Base-by-base conservation (phyloP, 1,139 yeast species). In the Taphrina populina region DNA sequence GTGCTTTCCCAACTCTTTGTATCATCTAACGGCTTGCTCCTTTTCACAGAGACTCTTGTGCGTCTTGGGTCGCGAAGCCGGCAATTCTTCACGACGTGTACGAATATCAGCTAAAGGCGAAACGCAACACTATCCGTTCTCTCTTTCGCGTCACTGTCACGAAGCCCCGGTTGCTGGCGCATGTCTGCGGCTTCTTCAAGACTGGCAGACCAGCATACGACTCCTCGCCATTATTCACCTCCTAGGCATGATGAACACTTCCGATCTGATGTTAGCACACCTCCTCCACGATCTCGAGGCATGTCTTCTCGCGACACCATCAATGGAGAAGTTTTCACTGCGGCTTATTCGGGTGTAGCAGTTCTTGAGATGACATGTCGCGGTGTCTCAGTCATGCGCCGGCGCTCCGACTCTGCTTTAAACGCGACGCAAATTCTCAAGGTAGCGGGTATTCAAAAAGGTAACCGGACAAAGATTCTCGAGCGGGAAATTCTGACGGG, bases 341-440 rank as follows among this genome's bases (percentile, higher is more conserved):
- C 84, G 3, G 77, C 82, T 7, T 81, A 82, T 67, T 78, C 85
- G 8, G 82, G 81, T 59, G 79, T 80, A 15, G 82, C 83, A 13
- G 88, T 83, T 58, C 78, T 83, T 66, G 90, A 84, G 67, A 76
- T 79, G 69, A 81, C 78, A 57, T 81, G 86, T 17, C 74, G 78
- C 43, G 88, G 83, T 52, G 84, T 87, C 23, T 81, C 88, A 21
- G 83, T 86, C 24, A 90, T 90, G 96, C 75, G 96, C 64, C 75
- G 97, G 52, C 72, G 76, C 32, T 70, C 76, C 56, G 96, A 92
- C 68, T 82, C 90, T 21, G 86, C 88, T 79, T 80, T 92, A 62
- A 90, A 92, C 69, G 95, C 95, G 11, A 88, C 96, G 1, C 96
- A 90, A 67, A 83, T 90, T 26, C 74, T 90, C 59, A 88, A 87